Evolutionary conservation across 1,139 yeast species (phyloP), one percentile per base, ranked within the genome.

Genomic region (Saccharomyces uvarum): DNA sequence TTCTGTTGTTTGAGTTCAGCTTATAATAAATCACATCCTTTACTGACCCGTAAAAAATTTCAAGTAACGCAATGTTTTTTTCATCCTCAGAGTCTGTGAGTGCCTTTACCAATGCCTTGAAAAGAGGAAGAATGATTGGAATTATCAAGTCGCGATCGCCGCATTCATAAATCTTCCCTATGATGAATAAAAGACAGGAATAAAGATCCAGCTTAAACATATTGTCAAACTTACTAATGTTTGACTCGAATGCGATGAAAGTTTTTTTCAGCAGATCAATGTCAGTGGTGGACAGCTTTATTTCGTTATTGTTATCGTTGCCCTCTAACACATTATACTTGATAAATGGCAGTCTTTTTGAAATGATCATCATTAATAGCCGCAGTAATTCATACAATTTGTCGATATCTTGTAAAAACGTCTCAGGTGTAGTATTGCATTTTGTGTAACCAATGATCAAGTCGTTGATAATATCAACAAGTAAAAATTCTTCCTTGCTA

Each of bases 321-420:
- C 72, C 73, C 24, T 71, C 73, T 24, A 53, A 52, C 51, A 70
- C 75, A 21, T 64, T 65, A 28, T 75, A 77, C 55, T 80, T 76
- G 55, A 86, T 73, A 55, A 83, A 81, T 9, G 95, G 91, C 41
- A 87, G 72, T 7, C 78, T 71, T 44, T 76, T 76, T 47, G 83
- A 78, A 14, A 88, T 72, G 0, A 89, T 85, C 29, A 85, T 75
- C 76, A 87, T 77, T 19, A 81, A 80, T n/a, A 90, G 77, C 61
- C 96, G 77, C 49, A 89, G 73, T 41, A 91, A 75, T 65, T 91
- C 97, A 67, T 90, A 88, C 51, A 88, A 73, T 63, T 88, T 89
- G 62, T 88, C 96, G 55, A 87, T 85, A 50, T 77, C 78, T 21
- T 79, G 78, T 27, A 82, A 71, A 44, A 74, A 73, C 48, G 69